Conservation (phyloP, 768 basidiomycete species). For the Kwoniella sp. region DNA sequence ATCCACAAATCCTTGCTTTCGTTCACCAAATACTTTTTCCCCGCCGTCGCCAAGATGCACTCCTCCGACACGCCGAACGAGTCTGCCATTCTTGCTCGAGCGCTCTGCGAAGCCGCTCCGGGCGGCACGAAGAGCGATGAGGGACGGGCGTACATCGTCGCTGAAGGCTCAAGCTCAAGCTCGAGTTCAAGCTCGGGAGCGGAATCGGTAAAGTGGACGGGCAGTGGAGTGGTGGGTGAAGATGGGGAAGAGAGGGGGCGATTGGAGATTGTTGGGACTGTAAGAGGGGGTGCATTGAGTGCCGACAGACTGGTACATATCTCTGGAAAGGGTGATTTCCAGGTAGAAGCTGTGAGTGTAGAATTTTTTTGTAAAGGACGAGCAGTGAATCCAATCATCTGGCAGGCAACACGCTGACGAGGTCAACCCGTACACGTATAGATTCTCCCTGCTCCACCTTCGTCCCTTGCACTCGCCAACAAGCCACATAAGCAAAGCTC, state of each 20-base stretch:
- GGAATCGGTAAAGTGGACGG: slow-evolving; percentile 61
- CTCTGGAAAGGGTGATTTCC: slow-evolving; percentile 85
- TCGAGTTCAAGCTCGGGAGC: not conserved
- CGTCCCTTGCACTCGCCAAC: slow-evolving; percentile 45
- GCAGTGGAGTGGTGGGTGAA: slow-evolving; percentile 25
- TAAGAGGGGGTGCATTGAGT: slow-evolving; percentile 76
- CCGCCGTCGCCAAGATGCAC: slow-evolving; percentile 73
- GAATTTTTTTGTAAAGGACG: slow-evolving; percentile 3
- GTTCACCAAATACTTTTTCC: slow-evolving; percentile 93
- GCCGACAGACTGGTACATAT: slow-evolving; percentile 85
- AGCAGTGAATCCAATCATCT: not conserved
- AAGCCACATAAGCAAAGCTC: slow-evolving; percentile 38
- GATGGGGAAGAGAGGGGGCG: slow-evolving; percentile 61
- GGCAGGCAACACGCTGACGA: not conserved
- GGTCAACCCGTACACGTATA: slow-evolving; percentile 55
- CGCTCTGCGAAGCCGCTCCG: slow-evolving; percentile 83
- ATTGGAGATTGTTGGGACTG: slow-evolving; percentile 76
- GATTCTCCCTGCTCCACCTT: slow-evolving; percentile 70
- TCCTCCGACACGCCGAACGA: slow-evolving; percentile 60
- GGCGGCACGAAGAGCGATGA: slow-evolving; percentile 79
- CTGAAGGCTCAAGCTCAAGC: slow-evolving; percentile 59
- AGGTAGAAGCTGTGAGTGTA: slow-evolving; percentile 69
- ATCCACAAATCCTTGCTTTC: slow-evolving; percentile 86
- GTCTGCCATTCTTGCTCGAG: slow-evolving; percentile 63
- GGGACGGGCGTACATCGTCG: slow-evolving; percentile 74